Conservation (phyloP, 2,329 filamentous ascomycete genomes). For the Pyrenophora seminiperda region DNA sequence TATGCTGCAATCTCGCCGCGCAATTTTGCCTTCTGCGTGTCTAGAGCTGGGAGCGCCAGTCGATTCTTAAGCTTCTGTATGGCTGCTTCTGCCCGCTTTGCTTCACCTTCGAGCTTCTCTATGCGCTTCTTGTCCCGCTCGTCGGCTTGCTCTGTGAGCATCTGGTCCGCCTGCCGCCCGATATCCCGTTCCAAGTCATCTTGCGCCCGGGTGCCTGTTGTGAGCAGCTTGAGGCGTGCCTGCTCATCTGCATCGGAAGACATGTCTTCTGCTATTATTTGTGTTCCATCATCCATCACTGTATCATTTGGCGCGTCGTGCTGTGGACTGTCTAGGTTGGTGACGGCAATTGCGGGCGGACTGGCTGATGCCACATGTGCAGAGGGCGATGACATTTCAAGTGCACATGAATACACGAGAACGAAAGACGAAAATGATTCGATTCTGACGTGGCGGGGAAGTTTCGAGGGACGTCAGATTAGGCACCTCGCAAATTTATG, state of each 20-base stretch:
- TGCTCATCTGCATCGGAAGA: constrained; percentile 49
- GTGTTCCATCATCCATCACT: constrained; percentile 13
- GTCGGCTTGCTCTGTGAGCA: constrained; percentile 66
- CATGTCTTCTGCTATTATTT: constrained; percentile 25
- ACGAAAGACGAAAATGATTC: neutral
- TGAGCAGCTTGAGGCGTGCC: constrained; percentile 47
- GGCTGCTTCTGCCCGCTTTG: constrained; percentile 68
- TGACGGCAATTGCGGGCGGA: constrained; percentile 16
- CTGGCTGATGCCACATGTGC: constrained; percentile 14
- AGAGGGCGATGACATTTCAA: constrained; percentile 17
- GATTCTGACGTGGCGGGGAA: neutral
- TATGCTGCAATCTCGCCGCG: constrained; percentile 70
- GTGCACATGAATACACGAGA: neutral
- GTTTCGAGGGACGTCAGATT: neutral
- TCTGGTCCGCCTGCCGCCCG: constrained; percentile 65
- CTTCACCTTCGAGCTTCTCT: constrained; percentile 57
- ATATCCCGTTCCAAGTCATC: constrained; percentile 91
- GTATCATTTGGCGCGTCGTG: constrained; percentile 10
- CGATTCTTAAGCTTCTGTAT: constrained; percentile 65
- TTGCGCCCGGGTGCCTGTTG: constrained; percentile 69
- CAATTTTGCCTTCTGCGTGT: constrained; percentile 62
- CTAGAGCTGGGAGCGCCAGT: constrained; percentile 60
- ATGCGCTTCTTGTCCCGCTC: constrained; percentile 67
- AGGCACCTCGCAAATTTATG: constrained; percentile 1
- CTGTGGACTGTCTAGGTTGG: constrained; percentile 12